phyloP scores from a whole-genome alignment of 179 eudicot genomes.

The Sideroxylon spinosum region DNA sequence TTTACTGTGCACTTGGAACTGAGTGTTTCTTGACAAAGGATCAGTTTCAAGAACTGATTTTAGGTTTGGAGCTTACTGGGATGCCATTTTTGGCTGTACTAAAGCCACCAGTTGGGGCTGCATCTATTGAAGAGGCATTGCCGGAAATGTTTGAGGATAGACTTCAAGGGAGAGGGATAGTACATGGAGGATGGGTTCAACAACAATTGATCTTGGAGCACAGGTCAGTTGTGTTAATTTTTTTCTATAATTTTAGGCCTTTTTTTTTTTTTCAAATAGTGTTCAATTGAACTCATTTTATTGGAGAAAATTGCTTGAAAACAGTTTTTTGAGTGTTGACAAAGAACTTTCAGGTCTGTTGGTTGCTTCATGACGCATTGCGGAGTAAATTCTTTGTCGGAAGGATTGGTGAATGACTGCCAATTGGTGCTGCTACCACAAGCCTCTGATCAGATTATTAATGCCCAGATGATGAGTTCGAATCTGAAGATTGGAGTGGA shows the following conservation, averaged over 20 bases:
- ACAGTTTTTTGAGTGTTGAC: no score
- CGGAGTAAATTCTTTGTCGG: conserved; percentile 31
- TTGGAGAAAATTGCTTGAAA: no score
- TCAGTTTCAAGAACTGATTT: conserved; percentile 35
- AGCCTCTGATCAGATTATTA: conserved; percentile 26
- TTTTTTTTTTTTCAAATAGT: no score
- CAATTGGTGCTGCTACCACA: conserved; percentile 35
- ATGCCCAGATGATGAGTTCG: conserved; percentile 26
- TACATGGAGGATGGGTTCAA: conserved; percentile 35
- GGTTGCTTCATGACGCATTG: conserved; percentile 45
- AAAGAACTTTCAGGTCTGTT: conserved; percentile 17
- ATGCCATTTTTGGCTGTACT: conserved; percentile 34
- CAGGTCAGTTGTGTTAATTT: conserved; percentile 22
- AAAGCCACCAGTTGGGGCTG: conserved; percentile 27
- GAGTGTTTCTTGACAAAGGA: conserved; percentile 24
- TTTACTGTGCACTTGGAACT: conserved; percentile 47
- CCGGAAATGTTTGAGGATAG: conserved; percentile 32
- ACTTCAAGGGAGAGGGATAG: conserved; percentile 24
- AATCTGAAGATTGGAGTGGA: conserved; percentile 32
- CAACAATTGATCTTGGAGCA: conserved; percentile 32
- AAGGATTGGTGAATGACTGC: conserved; percentile 33
- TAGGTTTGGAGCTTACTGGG: conserved; percentile 34
- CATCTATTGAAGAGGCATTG: conserved; percentile 24
- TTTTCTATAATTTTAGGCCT: no score
- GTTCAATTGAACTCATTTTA: no score